These are phyloP conservation scores for Neurospora terricola DNA, from an alignment of 495 filamentous ascomycete genomes.

Conservation along the genomic window DNA sequence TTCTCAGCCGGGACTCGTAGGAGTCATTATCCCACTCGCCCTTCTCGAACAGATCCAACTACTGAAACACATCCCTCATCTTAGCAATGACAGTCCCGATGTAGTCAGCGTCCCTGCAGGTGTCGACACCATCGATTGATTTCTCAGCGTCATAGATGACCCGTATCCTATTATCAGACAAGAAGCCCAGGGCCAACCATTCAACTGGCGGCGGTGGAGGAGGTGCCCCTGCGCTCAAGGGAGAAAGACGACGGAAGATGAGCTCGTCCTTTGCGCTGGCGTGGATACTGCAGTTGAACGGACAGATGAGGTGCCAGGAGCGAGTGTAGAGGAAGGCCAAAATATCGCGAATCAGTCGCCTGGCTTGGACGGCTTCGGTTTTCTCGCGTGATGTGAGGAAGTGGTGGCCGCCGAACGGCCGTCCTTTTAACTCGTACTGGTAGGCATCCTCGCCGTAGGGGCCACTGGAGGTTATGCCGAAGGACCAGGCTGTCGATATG, in stretches of 20 bases:
- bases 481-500: constrained; percentile 17
- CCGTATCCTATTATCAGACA: constrained; percentile 2
- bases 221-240: background rate
- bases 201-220: background rate
- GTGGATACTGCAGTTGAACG: constrained; percentile 1
- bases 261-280: constrained; percentile 13
- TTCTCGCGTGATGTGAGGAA: background rate
- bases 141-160: constrained; percentile 8
- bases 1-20: constrained; percentile 11
- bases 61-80: constrained; percentile 3
- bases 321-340: constrained; percentile 10
- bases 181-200: constrained; percentile 9
- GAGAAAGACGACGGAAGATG: constrained; percentile 1
- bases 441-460: background rate
- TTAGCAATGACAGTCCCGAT: constrained; percentile 2
- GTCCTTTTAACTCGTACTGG: constrained; percentile 10
- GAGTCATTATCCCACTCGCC: constrained; percentile 9
- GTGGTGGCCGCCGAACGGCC: constrained; percentile 8
- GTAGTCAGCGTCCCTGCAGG: background rate
- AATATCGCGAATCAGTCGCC: constrained; percentile 11
- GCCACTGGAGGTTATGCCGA: constrained; percentile 3
- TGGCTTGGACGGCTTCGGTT: constrained; percentile 2
- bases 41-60: constrained; percentile 3
- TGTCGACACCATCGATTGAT: background rate
- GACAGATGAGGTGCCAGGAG: constrained; percentile 9